Base-by-base conservation (phyloP, 2,329 filamentous ascomycete genomes). In the Escovopsis weberi region DNA sequence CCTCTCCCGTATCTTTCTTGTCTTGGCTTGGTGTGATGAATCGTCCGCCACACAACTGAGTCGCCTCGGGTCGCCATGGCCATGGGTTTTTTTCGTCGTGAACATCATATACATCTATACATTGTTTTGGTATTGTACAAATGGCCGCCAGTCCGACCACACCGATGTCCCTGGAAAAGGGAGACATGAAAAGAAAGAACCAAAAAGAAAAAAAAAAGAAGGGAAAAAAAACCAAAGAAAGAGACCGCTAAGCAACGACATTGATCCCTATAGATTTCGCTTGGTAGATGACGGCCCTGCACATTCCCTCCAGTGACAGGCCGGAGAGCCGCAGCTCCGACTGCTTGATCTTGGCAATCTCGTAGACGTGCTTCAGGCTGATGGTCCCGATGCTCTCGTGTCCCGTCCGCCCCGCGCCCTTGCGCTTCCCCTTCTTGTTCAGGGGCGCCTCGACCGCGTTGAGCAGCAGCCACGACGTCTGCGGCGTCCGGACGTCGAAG, bases 301-400 rank as follows among this genome's bases (percentile, higher is more conserved):
- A 86, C 26, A 89, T 56, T 1, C 80, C 80, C 59, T 86, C 70
- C 42, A 88, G 62, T 39, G 75, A 72, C 53, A 85, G 59, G 2
- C 82, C 84, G 2, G 82, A 85, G 48, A 89, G 63, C 45, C 85
- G 72, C 47, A 80, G 66, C 63, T 91, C 85, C 42, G 73, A 68
- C 51, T 85, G 82, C 74, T 98, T 98, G 57, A 98, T 93, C 71
- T 85, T 88, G 50, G 91, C 91, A 63, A 98, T 96, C 67, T 96
- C 89, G 65, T 87, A 96, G 19, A 98, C 70, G 65, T 98, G 91
- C 70, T 98, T 98, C 56, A 98, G 66, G 55, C 82, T 91, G 43
- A 98, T 74, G 4, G 76, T 82, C 45, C 89, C 91, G n/a, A 94
- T 76, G 7, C 68, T 77, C 52, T 94, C 85, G 47, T 80, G 71